A percentile compares a stretch with the other conserved stretches of the same genome.
These are phyloP conservation scores for Leucocoprinus sp. DNA, from an alignment of 768 basidiomycete species.

Conservation along the genomic window DNA sequence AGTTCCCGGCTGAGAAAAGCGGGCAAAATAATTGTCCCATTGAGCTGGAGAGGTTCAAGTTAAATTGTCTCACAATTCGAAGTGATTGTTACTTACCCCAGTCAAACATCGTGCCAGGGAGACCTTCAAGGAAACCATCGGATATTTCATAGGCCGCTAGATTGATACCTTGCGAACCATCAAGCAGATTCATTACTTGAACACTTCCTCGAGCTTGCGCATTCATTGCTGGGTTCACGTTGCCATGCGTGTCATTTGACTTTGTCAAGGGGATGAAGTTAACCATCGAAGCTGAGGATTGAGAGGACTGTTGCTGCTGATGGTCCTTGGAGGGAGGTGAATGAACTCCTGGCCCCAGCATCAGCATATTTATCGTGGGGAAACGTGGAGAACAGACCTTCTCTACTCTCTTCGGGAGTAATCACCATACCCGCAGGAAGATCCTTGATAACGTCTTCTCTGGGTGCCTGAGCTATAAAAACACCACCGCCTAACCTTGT, in stretches of 20 bases:
- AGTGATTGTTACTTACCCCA: slow-evolving; percentile 48
- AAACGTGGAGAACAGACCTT: slow-evolving; percentile 24
- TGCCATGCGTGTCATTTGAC: slow-evolving; percentile 32
- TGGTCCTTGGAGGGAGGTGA: slow-evolving; percentile 8
- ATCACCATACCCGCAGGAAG: slow-evolving; percentile 51
- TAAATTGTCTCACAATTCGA: background rate
- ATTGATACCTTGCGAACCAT: slow-evolving; percentile 46
- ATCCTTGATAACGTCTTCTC: slow-evolving; percentile 39
- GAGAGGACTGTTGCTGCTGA: slow-evolving; percentile 9
- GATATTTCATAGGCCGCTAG: slow-evolving; percentile 60
- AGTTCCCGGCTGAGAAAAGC: slow-evolving; percentile 30
- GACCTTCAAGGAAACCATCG: slow-evolving; percentile 68
- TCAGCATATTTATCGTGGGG: background rate
- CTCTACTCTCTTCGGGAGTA: slow-evolving; percentile 18
- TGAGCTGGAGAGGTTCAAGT: slow-evolving; percentile 40
- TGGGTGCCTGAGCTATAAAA: slow-evolving; percentile 57
- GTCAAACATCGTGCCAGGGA: slow-evolving; percentile 82
- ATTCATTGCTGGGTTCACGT: slow-evolving; percentile 76
- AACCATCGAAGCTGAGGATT: slow-evolving; percentile 36
- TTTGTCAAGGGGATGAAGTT: slow-evolving; percentile 45
- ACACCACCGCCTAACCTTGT: slow-evolving; percentile 83
- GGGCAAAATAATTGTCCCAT: slow-evolving; percentile 80
- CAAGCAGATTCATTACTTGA: slow-evolving; percentile 72
- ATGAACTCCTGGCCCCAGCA: background rate
- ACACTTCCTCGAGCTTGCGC: slow-evolving; percentile 39